Evolutionary conservation across 202 grass and related monocot genomes (phyloP), one percentile per base, ranked within the genome.

Genomic region (Musa balbisiana): DNA sequence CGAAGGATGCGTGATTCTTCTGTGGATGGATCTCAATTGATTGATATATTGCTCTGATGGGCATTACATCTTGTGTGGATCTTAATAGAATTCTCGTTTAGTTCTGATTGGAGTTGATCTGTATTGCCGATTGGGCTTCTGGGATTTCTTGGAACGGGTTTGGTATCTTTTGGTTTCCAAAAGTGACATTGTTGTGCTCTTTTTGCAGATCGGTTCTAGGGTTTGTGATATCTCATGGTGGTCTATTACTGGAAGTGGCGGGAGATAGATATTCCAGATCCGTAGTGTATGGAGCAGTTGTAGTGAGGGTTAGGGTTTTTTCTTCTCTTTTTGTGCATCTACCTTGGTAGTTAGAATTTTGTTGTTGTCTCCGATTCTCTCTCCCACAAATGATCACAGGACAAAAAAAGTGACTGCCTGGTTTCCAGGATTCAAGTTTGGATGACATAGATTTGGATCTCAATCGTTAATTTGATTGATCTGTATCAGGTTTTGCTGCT

Each of bases 121-220:
- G 22, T 14, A 6, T 66, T 66, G 22, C 8, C 11, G 15, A 27
- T 66, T 65, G 12, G 23, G 19, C 25, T 64, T 21, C 22, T 10
- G 8, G 62, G 5, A 43, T 25, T 64, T 23, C 9, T 64, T 43
- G 33, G 62, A 64, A 24, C 10, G 12, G 9, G 14, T 24, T 14
- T 67, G 24, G 64, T 67, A 6, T 43, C 12, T 67, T 26, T 14
- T 24, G 64, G 21, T 33, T 22, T 13, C 63, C 25, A 66, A 66
- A 26, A 11, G 21, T 15, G 21, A 43, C 33, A 67, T 67, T 67
- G 27, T 43, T 15, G 15, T 67, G 13, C 64, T 67, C 11, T 16
- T 67, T 67, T 43, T 12, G 24, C 64, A 67, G 64, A 67, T 67
- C 64, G 12, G 64, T 17, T 67, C 5, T 67, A 67, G 64, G 64